Percentiles rank a stretch among this genome's conserved stretches.
phyloP scores from a whole-genome alignment of 169 alveolate species.

The Pseudocohnilembus persalinus region DNA sequence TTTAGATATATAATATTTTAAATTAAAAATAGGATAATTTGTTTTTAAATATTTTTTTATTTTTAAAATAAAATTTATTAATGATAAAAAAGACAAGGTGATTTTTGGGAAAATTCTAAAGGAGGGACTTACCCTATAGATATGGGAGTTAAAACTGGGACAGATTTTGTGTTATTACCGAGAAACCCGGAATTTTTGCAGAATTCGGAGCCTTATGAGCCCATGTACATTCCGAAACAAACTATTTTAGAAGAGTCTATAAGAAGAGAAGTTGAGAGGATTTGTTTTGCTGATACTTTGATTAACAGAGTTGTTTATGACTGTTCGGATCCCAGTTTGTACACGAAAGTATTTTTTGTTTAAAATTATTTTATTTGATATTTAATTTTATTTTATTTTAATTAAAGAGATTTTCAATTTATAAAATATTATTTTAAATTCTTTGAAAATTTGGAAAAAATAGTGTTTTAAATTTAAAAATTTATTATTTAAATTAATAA shows the following conservation, averaged over 20 bases:
- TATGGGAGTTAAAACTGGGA: constrained; percentile 7
- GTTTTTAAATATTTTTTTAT: too few species aligned
- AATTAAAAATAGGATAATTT: too few species aligned
- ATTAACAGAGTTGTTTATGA: constrained; percentile 72
- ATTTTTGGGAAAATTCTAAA: background rate
- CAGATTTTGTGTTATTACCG: constrained; percentile 39
- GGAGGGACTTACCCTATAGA: background rate
- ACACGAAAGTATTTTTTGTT: constrained; percentile 27
- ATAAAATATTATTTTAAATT: too few species aligned
- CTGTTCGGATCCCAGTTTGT: constrained; percentile 65
- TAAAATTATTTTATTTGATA: too few species aligned
- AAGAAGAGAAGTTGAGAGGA: constrained; percentile 76
- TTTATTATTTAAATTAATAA: background rate
- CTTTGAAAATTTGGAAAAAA: background rate
- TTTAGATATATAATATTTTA: too few species aligned
- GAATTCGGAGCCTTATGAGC: constrained; percentile 55
- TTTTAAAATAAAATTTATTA: too few species aligned
- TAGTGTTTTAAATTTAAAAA: background rate
- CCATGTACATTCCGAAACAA: constrained; percentile 52
- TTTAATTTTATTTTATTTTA: too few species aligned
- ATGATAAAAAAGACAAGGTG: background rate
- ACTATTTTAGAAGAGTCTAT: constrained; percentile 55
- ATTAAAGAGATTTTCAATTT: background rate
- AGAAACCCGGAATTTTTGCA: constrained; percentile 46
- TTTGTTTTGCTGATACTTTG: constrained; percentile 70